A percentile compares a stretch with the other conserved stretches of the same genome.
phyloP scores from a whole-genome alignment of 192 early-diverging fungal genomes.

The Linnemannia hyalina region DNA sequence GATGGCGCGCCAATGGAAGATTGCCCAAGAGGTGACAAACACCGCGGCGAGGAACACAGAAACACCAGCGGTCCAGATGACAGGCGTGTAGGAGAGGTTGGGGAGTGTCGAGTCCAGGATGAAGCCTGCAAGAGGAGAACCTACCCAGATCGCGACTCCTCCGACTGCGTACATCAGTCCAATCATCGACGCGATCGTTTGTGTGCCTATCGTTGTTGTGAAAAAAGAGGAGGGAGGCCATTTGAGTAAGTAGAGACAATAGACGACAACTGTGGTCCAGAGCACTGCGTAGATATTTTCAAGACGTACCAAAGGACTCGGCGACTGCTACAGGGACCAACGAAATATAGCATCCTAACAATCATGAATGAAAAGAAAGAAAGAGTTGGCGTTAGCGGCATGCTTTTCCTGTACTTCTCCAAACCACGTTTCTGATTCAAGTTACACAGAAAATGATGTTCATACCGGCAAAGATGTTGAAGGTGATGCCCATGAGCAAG shows the following conservation, averaged over 20 bases:
- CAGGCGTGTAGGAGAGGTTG: slow-evolving; percentile 40
- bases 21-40: slow-evolving; percentile 36
- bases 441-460: background rate
- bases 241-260: background rate
- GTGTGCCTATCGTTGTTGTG: slow-evolving; percentile 20
- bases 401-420: too few relatives aligned
- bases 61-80: slow-evolving; percentile 35
- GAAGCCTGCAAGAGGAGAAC: slow-evolving; percentile 54
- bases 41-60: slow-evolving; percentile 33
- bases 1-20: slow-evolving; percentile 33
- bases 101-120: slow-evolving; percentile 45
- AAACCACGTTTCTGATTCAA: too few relatives aligned
- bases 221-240: background rate
- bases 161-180: slow-evolving; percentile 58
- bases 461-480: slow-evolving; percentile 55
- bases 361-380: background rate
- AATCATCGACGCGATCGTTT: slow-evolving; percentile 56
- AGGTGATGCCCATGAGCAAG: slow-evolving; percentile 58
- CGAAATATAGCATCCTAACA: slow-evolving; percentile 59
- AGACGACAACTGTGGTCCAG: background rate
- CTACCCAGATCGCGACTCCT: slow-evolving; percentile 57
- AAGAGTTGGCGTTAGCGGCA: background rate
- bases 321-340: slow-evolving; percentile 58
- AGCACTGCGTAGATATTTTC: background rate
- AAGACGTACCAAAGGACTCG: slow-evolving; percentile 54